These are phyloP conservation scores for Debaryomyces prosopidis DNA, from an alignment of 805 yeast genomes.

Conservation along the genomic window DNA sequence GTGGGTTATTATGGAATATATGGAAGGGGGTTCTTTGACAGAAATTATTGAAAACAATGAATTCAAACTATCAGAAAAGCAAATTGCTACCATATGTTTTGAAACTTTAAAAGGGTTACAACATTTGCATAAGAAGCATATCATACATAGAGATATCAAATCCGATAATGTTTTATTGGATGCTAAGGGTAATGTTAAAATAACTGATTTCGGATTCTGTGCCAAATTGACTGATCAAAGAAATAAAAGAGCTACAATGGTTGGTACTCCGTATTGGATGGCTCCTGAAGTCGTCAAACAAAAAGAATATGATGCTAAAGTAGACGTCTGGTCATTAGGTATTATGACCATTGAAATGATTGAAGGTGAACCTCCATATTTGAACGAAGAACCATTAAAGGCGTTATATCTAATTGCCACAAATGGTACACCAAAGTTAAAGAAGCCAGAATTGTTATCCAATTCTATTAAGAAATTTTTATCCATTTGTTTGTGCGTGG, in stretches of 20 bases:
- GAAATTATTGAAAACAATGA: slow-evolving; percentile 92
- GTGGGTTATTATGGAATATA: slow-evolving; percentile 99
- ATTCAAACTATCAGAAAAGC: slow-evolving; percentile 70
- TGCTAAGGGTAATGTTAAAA: slow-evolving; percentile 44
- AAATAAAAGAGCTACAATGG: slow-evolving; percentile 80
- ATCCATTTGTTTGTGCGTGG: slow-evolving; percentile 90
- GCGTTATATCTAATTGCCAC: slow-evolving; percentile 78
- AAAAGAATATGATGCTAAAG: slow-evolving; percentile 78
- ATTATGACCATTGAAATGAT: slow-evolving; percentile 88
- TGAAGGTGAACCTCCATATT: slow-evolving; percentile 82
- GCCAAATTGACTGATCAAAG: slow-evolving; percentile 76
- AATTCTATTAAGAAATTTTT: slow-evolving; percentile 80
- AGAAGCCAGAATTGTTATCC: slow-evolving; percentile 67
- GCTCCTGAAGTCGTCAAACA: slow-evolving; percentile 84
- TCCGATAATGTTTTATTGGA: slow-evolving; percentile 47
- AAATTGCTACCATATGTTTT: slow-evolving; percentile 86
- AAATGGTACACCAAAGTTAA: slow-evolving; percentile 77
- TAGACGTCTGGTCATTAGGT: slow-evolving; percentile 81
- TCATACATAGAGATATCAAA: slow-evolving; percentile 68
- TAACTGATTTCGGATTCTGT: slow-evolving; percentile 52
- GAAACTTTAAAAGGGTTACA: slow-evolving; percentile 91
- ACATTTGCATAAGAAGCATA: slow-evolving; percentile 87
- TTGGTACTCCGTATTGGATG: slow-evolving; percentile 90
- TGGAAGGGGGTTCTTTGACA: slow-evolving; percentile 98
- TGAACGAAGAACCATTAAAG: slow-evolving; percentile 76